Evolutionary conservation across 2,329 filamentous ascomycete genomes (phyloP).

Genomic region (Hymenoscyphus fructigenus): DNA sequence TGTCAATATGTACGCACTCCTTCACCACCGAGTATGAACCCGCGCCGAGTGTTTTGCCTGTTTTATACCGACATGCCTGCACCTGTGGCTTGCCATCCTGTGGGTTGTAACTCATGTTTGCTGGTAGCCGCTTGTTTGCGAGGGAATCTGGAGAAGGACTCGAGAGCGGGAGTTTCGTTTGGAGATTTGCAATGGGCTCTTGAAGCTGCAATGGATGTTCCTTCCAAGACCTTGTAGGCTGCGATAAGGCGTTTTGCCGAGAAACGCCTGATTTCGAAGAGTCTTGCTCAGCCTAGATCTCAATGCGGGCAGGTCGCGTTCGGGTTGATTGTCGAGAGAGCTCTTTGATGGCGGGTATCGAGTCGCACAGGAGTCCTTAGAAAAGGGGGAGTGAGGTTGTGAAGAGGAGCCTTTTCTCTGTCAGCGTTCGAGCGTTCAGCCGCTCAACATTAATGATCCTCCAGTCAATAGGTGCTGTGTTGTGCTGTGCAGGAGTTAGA

Average conservation of each 20-base stretch:
- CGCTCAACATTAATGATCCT: not conserved
- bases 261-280: not conserved
- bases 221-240: not conserved
- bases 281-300: not conserved
- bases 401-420: not conserved
- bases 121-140: slow-evolving; percentile 5
- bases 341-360: not conserved
- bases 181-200: not conserved
- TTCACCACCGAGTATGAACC: slow-evolving; percentile 98
- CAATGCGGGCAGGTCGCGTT: slow-evolving; percentile 1
- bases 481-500: not conserved
- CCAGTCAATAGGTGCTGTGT: not conserved
- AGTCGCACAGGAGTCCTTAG: not conserved
- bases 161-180: not conserved
- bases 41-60: slow-evolving; percentile 93
- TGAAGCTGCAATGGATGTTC: not conserved
- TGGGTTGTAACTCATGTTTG: slow-evolving; percentile 29
- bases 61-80: slow-evolving; percentile 97
- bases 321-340: not conserved
- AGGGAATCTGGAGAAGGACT: not conserved
- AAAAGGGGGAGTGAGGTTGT: not conserved
- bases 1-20: slow-evolving; percentile 98
- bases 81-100: slow-evolving; percentile 45
- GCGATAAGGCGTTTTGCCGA: slow-evolving; percentile 6
- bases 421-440: not conserved